phyloP scores from a whole-genome alignment of 2,329 filamentous ascomycete genomes.

The Talaromyces albobiverticillius region DNA sequence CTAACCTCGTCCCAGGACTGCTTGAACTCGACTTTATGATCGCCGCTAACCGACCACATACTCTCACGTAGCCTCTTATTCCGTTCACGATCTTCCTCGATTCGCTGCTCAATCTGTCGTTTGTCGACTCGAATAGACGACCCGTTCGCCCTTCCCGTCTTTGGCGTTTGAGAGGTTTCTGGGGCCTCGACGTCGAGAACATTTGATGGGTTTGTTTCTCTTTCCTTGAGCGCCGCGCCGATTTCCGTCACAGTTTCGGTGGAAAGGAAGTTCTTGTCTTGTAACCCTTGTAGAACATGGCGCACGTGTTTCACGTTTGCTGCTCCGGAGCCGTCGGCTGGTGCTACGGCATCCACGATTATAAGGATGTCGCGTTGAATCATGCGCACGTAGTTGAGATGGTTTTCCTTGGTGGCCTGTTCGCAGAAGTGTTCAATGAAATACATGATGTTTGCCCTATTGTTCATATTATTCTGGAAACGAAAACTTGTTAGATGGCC shows the following conservation, averaged over 20 bases:
- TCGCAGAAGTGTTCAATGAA: slow-evolving; percentile 96
- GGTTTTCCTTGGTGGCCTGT: slow-evolving; percentile 70
- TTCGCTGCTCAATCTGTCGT: slow-evolving; percentile 87
- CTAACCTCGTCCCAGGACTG: slow-evolving; percentile 85
- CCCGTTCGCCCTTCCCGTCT: slow-evolving; percentile 33
- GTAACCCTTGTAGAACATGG: slow-evolving; percentile 70
- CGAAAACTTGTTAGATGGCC: background rate
- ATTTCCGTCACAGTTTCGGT: slow-evolving; percentile 73
- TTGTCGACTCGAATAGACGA: slow-evolving; percentile 63
- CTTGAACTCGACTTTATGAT: slow-evolving; percentile 68
- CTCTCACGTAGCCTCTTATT: slow-evolving; percentile 90
- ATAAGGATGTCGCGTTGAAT: slow-evolving; percentile 89
- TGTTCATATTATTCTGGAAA: slow-evolving; percentile 85
- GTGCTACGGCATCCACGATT: slow-evolving; percentile 88
- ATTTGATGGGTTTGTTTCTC: slow-evolving; percentile 64
- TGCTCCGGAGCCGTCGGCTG: slow-evolving; percentile 79
- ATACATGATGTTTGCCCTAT: slow-evolving; percentile 97
- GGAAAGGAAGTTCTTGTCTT: slow-evolving; percentile 70
- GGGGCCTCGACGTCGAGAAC: slow-evolving; percentile 48
- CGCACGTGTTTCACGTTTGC: slow-evolving; percentile 92
- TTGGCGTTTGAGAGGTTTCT: slow-evolving; percentile 29
- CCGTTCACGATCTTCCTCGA: slow-evolving; percentile 92
- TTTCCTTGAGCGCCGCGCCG: slow-evolving; percentile 76
- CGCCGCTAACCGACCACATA: slow-evolving; percentile 80
- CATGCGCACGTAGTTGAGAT: slow-evolving; percentile 84